phyloP scores from a whole-genome alignment of 768 basidiomycete genomes.

The Termitomyces sp. region DNA sequence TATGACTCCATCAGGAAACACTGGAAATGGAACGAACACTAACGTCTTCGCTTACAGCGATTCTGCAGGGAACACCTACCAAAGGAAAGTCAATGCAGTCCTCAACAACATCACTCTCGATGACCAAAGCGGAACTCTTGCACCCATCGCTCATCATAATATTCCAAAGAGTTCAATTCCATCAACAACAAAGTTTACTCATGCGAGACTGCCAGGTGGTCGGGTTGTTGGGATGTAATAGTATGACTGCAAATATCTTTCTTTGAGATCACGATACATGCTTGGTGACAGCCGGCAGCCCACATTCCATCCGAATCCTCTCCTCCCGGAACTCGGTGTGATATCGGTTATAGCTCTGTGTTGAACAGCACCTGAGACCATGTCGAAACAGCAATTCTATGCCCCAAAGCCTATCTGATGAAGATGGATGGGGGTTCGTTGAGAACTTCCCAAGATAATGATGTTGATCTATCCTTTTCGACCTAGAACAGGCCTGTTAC shows the following conservation, averaged over 20 bases:
- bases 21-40: conserved; percentile 67
- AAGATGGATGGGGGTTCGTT: conserved; percentile 21
- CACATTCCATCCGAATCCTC: conserved; percentile 6
- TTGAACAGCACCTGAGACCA: conserved; percentile 18
- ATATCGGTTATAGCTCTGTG: conserved; percentile 14
- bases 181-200: not conserved
- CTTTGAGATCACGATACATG: not conserved
- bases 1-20: conserved; percentile 36
- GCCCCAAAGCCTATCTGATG: conserved; percentile 13
- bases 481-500: conserved; percentile 84
- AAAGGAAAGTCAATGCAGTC: conserved; percentile 12
- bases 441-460: conserved; percentile 18
- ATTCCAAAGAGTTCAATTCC: not conserved
- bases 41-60: conserved; percentile 67
- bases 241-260: not conserved
- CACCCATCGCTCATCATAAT: not conserved
- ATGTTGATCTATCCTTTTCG: conserved; percentile 1
- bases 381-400: conserved; percentile 10
- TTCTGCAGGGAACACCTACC: conserved; percentile 58
- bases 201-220: conserved; percentile 23
- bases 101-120: conserved; percentile 12
- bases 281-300: not conserved
- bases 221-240: conserved; percentile 7
- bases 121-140: conserved; percentile 10
- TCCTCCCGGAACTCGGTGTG: conserved; percentile 4